Evolutionary conservation across 495 filamentous ascomycete species (phyloP), one percentile per base, ranked within the genome.

Genomic region (Penicillium maclennaniae): DNA sequence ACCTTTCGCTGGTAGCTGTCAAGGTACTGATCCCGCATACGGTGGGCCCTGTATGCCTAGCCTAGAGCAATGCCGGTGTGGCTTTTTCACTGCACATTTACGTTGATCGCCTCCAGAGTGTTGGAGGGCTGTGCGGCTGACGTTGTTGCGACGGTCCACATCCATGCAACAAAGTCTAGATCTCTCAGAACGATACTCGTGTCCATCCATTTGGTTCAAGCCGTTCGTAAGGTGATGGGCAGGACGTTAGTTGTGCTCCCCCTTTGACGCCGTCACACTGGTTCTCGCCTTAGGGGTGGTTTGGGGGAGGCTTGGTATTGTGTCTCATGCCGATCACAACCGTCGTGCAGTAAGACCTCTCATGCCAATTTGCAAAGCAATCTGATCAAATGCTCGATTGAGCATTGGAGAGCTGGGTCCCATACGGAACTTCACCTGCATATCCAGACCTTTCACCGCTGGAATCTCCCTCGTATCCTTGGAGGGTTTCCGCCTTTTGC

Each of bases 171-270:
- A 23, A 40, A 34, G 36, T 54, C 54, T 51, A 51, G 51, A 59
- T 54, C 38, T 47, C 19, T 48, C 37, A 51, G 47, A 54, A 45
- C 51, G 56, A 59, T 55, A 57, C 51, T 47, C 51, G 56, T 37
- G 20, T 26, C 41, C n/a, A 55, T 51, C 56, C 56, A 59, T 51
- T 54, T 59, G 56, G 56, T 31, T 20, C 16, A 45, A 16, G 38
- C 16, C 31, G 14, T 2, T 14, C 8, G 3, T 34, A 14, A n/a
- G n/a, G n/a, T n/a, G 23, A 23, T 23, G 12, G 8, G 34, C 28
- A n/a, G 15, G 46, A 17, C 14, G 1, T n/a, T 42, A 3, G 4
- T 49, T 49, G 34, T 40, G 41, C 2, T 31, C 27, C 20, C 42
- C 12, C 39, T 41, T 28, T 49, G n/a, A n/a, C 15, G 9, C 20